Conservation (phyloP, 768 basidiomycete genomes). For the Tricholoma sp. region DNA sequence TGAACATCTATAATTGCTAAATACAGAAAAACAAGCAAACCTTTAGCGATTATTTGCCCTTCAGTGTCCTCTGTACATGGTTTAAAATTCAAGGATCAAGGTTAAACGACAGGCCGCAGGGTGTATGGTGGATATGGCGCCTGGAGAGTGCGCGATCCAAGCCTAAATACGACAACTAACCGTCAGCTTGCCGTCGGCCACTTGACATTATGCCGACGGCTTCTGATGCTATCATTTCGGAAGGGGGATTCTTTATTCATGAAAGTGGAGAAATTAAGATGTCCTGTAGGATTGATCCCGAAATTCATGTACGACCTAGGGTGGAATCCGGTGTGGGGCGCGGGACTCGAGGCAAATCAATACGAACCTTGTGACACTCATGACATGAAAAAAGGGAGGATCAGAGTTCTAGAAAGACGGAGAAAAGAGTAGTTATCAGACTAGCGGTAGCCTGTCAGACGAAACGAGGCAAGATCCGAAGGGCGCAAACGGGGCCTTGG, state of each 20-base stretch:
- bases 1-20: neutral
- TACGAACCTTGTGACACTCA: neutral
- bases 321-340: conserved; percentile 4
- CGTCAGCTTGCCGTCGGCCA: neutral
- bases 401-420: conserved; percentile 4
- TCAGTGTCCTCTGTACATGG: neutral
- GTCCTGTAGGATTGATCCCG: neutral
- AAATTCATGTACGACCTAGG: neutral
- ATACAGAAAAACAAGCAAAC: neutral
- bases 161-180: neutral
- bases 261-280: conserved; percentile 2
- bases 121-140: neutral
- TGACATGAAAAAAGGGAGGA: neutral
- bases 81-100: neutral
- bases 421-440: conserved; percentile 4
- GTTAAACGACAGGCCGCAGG: neutral
- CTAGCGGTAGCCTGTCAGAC: conserved; percentile 3
- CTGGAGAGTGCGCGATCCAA: neutral
- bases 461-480: conserved; percentile 5
- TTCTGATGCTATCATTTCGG: neutral
- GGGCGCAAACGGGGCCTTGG: conserved; percentile 7
- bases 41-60: neutral
- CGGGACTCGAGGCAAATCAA: neutral
- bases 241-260: conserved; percentile 6
- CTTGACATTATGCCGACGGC: neutral